Percentiles rank a stretch among this genome's conserved stretches.
Evolutionary conservation across 192 early-diverging fungal genomes (phyloP).

Genomic region (Backusella australiensis): DNA sequence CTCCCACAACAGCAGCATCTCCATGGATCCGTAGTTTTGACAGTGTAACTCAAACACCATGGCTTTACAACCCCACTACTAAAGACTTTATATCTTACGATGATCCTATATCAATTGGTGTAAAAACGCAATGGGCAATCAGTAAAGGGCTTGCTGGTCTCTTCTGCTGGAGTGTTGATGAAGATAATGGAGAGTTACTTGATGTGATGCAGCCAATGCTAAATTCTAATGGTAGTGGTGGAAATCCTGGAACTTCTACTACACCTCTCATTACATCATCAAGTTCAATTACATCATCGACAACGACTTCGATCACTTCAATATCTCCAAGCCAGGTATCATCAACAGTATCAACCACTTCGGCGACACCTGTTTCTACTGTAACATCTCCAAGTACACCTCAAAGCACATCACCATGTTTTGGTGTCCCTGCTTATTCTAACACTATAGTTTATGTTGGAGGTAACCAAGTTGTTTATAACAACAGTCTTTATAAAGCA

Average conservation of each 20-base stretch:
- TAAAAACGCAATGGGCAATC: conserved; percentile 57
- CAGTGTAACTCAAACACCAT: conserved; percentile 59
- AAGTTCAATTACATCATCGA: background rate
- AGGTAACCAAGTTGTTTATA: conserved; percentile 38
- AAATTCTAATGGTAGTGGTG: background rate
- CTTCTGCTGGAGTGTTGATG: conserved; percentile 66
- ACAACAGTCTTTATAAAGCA: conserved; percentile 37
- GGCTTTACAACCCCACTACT: conserved; percentile 63
- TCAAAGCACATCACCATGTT: conserved; percentile 10
- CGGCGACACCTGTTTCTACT: background rate
- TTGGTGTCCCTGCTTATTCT: conserved; percentile 22
- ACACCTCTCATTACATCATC: background rate
- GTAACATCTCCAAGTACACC: background rate
- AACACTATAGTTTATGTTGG: conserved; percentile 29
- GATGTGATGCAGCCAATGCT: conserved; percentile 15
- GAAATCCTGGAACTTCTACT: conserved; percentile 16
- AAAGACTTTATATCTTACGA: conserved; percentile 69
- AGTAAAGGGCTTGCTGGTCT: conserved; percentile 57
- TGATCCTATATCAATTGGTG: conserved; percentile 54
- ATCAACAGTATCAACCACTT: background rate
- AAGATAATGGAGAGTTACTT: conserved; percentile 67
- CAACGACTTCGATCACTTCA: background rate
- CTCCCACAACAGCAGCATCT: conserved; percentile 44
- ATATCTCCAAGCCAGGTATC: background rate
- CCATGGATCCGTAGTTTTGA: conserved; percentile 71